A percentile compares a stretch with the other conserved stretches of the same genome.
phyloP scores from a whole-genome alignment of 2,329 filamentous ascomycete genomes.

The Colletotrichum sp. region DNA sequence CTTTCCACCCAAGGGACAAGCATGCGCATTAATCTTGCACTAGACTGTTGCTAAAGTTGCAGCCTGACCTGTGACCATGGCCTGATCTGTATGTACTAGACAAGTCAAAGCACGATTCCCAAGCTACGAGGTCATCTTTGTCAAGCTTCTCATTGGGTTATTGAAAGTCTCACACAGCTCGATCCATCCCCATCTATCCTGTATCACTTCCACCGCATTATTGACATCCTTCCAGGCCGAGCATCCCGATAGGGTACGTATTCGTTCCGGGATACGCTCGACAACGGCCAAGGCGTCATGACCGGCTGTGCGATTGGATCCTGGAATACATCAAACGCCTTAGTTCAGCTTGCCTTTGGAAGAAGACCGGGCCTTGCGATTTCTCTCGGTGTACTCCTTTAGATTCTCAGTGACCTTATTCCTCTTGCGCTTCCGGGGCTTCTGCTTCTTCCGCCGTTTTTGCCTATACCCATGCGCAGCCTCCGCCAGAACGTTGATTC shows the following conservation, averaged over 20 bases:
- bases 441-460: background rate
- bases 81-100: background rate
- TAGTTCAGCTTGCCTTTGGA: background rate
- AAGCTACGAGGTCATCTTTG: background rate
- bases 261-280: too few relatives aligned
- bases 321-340: background rate
- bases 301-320: background rate
- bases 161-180: background rate
- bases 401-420: background rate
- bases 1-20: background rate
- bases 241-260: background rate
- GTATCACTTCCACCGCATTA: background rate
- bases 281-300: background rate
- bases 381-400: background rate
- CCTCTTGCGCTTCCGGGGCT: background rate
- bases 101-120: background rate
- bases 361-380: background rate
- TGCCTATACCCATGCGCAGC: background rate
- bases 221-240: background rate
- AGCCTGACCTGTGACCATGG: background rate
- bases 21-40: background rate
- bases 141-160: background rate
- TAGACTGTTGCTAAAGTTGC: background rate
- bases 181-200: too few relatives aligned
- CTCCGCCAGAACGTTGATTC: background rate